Evolutionary conservation across 2,329 filamentous ascomycete genomes (phyloP), one percentile per base, ranked within the genome.

Genomic region (Dothistroma septosporum): DNA sequence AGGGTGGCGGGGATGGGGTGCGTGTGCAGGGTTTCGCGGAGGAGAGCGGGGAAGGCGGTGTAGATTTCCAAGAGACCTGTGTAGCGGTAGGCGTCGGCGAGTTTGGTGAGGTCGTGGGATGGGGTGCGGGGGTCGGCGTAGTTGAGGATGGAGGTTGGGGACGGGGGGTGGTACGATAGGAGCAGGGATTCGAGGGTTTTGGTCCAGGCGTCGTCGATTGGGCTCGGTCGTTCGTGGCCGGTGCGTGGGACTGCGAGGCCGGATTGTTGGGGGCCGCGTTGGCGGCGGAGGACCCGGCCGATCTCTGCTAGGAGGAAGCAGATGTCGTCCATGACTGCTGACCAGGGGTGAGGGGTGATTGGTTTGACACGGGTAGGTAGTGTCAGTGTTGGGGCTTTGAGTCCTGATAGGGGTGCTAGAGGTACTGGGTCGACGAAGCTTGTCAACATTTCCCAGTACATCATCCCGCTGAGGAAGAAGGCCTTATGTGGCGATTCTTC

Each of bases 391-490:
- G 68, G 66, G 10, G 61, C 60, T 14, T 66, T 24, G 70, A 74
- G 54, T 76, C 77, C 64, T 77, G 76, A 60, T 77, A 79, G 24
- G 0, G 67, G 62, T 46, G 63, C 61, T 59, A 69, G 65, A 19
- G 67, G 63, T 11, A 70, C 67, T 1, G 68, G 68, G 55, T 70
- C 68, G 33, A 84, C 80, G 64, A 83, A 84, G 0, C 81, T 81
- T 54, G 83, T 78, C 3, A 83, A 74, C 82, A 84, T 84, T 64
- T 84, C 82, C 82, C 82, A 85, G 63, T 84, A 83, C 54, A 84
- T 79, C 46, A 84, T 72, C 22, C 81, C 80, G 66, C 84, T 80
- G 61, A 83, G 78, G 63, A 83, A 83, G 68, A 85, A 85, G 32
- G 65, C 60, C 22, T 69, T 68, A 41, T 66, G 59, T 2, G 50